Evolutionary conservation across 1,284 basidiomycete genomes (phyloP).

Genomic region (Afroboletus lepidellus): DNA sequence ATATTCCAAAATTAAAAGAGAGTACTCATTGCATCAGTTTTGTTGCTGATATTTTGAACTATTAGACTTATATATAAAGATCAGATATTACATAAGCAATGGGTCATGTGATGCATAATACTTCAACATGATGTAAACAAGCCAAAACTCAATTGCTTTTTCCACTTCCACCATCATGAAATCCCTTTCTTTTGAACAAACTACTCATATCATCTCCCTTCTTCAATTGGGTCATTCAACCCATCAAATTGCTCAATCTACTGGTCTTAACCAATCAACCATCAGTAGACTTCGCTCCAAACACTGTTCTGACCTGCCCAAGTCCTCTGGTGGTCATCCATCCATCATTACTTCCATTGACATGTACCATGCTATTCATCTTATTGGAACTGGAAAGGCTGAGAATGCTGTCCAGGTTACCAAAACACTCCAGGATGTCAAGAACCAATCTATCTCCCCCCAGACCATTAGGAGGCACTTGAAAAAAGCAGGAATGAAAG

Average conservation of each 20-base stretch:
- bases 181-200: neutral
- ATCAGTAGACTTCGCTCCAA: neutral
- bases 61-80: no score
- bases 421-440: neutral
- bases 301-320: neutral
- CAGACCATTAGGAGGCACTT: neutral
- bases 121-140: neutral
- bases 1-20: no score
- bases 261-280: neutral
- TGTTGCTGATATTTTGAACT: no score
- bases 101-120: neutral
- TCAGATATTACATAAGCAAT: no score
- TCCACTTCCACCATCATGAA: neutral
- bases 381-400: neutral
- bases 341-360: neutral
- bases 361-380: neutral
- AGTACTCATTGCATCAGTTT: no score
- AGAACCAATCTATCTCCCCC: neutral
- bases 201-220: no score
- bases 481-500: neutral
- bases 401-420: neutral
- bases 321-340: neutral
- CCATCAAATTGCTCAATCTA: no score
- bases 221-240: no score
- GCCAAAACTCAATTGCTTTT: neutral